A percentile compares a stretch with the other conserved stretches of the same genome.
Conservation (phyloP, 1,284 basidiomycete genomes). For the Neotropicomus parvogracilis region DNA sequence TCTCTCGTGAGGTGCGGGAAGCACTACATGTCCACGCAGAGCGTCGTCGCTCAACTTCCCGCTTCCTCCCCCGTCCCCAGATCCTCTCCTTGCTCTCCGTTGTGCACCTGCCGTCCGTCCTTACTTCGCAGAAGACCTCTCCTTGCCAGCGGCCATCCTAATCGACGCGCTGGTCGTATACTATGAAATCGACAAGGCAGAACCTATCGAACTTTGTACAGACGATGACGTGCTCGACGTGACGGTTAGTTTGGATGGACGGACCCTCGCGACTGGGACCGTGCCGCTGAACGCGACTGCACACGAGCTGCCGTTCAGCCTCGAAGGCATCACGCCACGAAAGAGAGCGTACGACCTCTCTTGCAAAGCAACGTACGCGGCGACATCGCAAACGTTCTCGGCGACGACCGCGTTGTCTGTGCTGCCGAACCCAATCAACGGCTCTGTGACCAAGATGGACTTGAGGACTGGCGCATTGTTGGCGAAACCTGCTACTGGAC, state of each 20-base stretch:
- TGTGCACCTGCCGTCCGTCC: constrained; percentile 33
- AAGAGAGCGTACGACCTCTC: constrained; percentile 26
- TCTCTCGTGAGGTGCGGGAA: constrained; percentile 30
- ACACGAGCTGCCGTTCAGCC: constrained; percentile 25
- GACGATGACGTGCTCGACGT: constrained; percentile 19
- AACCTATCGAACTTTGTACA: constrained; percentile 18
- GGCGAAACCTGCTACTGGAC: constrained; percentile 50
- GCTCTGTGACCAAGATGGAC: constrained; percentile 68
- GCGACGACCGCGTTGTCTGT: constrained; percentile 49
- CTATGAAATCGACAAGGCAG: constrained; percentile 26
- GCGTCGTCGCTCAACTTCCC: constrained; percentile 22
- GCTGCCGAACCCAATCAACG: constrained; percentile 52
- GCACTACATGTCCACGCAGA: constrained; percentile 24
- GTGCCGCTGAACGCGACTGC: constrained; percentile 31
- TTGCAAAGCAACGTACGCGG: constrained; percentile 24
- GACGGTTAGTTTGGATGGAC: constrained; percentile 27
- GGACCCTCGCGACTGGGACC: constrained; percentile 14
- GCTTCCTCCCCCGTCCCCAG: constrained; percentile 13
- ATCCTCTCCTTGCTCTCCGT: constrained; percentile 29
- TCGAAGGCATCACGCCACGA: constrained; percentile 24
- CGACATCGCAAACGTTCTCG: constrained; percentile 43
- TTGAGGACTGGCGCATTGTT: constrained; percentile 62
- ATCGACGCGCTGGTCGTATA: constrained; percentile 29
- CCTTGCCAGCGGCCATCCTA: constrained; percentile 21
- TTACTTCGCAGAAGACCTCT: constrained; percentile 31